Percentiles rank a stretch among this genome's conserved stretches.
These are phyloP conservation scores for Tubosaeta sp. DNA, from an alignment of 768 basidiomycete species.

Conservation along the genomic window DNA sequence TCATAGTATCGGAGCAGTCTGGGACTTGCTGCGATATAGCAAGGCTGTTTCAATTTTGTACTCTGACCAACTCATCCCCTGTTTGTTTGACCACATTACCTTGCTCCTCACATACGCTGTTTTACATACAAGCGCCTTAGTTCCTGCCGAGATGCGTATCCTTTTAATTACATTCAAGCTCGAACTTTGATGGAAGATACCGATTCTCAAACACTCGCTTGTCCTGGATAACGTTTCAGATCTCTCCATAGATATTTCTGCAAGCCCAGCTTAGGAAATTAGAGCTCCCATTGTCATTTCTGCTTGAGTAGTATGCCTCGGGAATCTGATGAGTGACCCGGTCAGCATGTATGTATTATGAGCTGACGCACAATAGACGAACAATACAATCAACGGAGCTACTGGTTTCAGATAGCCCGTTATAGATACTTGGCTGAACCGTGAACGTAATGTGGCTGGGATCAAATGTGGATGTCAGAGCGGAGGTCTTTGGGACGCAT, in stretches of 20 bases:
- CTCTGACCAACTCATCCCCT: constrained; percentile 15
- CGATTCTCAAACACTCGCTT: constrained; percentile 1
- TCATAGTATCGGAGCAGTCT: constrained; percentile 15
- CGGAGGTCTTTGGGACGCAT: background rate
- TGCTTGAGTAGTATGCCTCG: background rate
- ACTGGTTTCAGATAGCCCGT: background rate
- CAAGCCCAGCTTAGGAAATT: background rate
- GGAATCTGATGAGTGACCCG: background rate
- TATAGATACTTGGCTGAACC: background rate
- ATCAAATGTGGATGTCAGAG: background rate
- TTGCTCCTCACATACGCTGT: constrained; percentile 14
- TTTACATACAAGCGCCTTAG: constrained; percentile 22
- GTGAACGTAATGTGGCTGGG: background rate
- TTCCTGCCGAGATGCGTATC: constrained; percentile 20
- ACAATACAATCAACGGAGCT: background rate
- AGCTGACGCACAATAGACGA: background rate
- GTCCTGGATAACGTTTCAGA: constrained; percentile 6
- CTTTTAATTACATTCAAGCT: constrained; percentile 23
- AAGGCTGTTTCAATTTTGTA: constrained; percentile 23
- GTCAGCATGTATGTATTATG: too few relatives aligned
- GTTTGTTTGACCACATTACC: constrained; percentile 15
- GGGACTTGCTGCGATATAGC: constrained; percentile 15
- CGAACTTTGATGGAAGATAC: constrained; percentile 14
- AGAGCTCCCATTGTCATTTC: too few relatives aligned
- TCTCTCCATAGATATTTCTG: background rate